Evolutionary conservation across 129 eudicot genomes (phyloP).

Genomic region (Flaveria linearis): DNA sequence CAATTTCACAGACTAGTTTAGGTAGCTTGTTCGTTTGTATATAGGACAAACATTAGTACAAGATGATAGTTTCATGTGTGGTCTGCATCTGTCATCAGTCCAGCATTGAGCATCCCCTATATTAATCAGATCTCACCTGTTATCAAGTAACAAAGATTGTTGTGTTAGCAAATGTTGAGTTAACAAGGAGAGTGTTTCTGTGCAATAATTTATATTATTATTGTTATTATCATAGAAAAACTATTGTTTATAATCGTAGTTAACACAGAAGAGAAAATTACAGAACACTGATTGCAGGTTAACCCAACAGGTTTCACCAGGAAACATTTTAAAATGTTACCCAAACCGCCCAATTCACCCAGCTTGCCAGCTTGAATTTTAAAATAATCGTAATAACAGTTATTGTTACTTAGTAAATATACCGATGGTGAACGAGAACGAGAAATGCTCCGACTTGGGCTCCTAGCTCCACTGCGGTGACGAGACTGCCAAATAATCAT

Average conservation of each 20-base stretch:
- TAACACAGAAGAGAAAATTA: background rate
- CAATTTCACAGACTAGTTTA: background rate
- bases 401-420: constrained; percentile 11
- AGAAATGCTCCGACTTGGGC: constrained; percentile 37
- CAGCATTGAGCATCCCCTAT: background rate
- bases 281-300: background rate
- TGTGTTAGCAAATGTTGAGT: too few species aligned
- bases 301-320: background rate
- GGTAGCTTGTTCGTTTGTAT: background rate
- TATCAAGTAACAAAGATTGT: background rate
- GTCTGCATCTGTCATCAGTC: background rate
- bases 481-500: constrained; percentile 31
- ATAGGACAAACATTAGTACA: constrained; percentile 22
- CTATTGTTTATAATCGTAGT: too few species aligned
- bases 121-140: constrained; percentile 47
- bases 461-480: constrained; percentile 36
- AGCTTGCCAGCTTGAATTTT: background rate
- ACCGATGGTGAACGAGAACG: constrained; percentile 54
- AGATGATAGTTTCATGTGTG: background rate
- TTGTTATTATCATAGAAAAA: too few species aligned
- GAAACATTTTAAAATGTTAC: background rate
- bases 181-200: too few species aligned
- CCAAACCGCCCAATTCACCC: background rate
- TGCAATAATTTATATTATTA: too few species aligned
- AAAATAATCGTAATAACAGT: background rate